These are phyloP conservation scores for Dactylis glomerata DNA, from an alignment of 176 grass and related monocot genomes.

Conservation along the genomic window DNA sequence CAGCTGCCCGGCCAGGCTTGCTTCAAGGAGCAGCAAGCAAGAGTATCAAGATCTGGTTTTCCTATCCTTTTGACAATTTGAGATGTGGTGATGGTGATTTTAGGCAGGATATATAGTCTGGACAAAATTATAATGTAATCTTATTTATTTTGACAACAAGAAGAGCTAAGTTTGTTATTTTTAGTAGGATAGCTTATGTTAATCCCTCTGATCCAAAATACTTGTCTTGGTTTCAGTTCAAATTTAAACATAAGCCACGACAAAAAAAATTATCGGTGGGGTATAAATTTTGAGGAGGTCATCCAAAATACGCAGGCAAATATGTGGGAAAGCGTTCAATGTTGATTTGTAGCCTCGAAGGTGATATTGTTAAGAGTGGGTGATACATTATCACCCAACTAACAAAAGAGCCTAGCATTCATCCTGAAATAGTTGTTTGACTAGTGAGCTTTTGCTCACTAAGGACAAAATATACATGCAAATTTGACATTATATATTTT, in stretches of 20 bases:
- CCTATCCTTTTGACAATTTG: conserved; percentile 18
- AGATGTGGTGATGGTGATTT: conserved; percentile 30
- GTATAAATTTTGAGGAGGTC: background rate
- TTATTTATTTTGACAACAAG: background rate
- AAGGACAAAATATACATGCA: background rate
- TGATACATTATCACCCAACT: background rate
- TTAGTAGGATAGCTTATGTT: no score
- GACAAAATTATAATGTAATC: background rate
- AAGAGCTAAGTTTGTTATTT: conserved; percentile 3
- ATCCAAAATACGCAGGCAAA: background rate
- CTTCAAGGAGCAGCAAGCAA: conserved; percentile 38
- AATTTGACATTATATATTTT: background rate
- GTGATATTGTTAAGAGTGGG: background rate
- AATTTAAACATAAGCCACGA: no score
- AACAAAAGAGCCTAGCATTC: background rate
- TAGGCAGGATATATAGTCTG: background rate
- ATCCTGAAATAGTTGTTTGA: background rate
- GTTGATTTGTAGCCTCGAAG: background rate
- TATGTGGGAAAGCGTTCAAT: background rate
- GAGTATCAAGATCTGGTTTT: background rate
- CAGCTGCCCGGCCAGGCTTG: conserved; percentile 32
- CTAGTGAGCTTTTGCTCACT: background rate
- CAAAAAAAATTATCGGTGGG: no score
- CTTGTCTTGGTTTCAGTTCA: no score
- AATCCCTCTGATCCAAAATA: no score